Base-by-base conservation (phyloP, 768 basidiomycete genomes). In the Podaxis rugospora region DNA sequence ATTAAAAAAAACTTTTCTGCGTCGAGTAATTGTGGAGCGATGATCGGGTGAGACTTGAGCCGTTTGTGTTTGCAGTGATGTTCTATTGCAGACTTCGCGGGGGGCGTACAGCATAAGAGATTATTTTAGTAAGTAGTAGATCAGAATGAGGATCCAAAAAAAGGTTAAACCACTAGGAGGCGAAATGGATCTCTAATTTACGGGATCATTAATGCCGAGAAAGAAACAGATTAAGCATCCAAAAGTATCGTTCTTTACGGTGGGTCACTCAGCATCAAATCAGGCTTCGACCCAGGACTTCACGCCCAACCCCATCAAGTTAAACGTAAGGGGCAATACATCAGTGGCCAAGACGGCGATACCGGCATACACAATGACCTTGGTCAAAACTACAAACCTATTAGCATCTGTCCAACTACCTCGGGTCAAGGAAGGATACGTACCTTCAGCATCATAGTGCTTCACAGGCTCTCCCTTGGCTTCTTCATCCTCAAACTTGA, bases 391-490 rank as follows among this genome's bases (percentile, higher is more conserved):
- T 93, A 50, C 11, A 44, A 37, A 63, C 49, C 65, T 37, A 10
- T 25, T 42, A n/a, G 13, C 35, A 64, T 51, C 46, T 61, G 18
- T 18, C 42, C 16, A 44, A 44, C 42, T 18, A 44, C 42, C 42
- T 32, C 32, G 9, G 32, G 32, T 35, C 36, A 36, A 18, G 16
- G 39, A 57, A 46, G 39, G n/a, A 18, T 14, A 76, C 85, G 64
- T 59, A 92, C 92, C 92, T 72, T 92, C 91, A 11, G 89, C 92
- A 74, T 93, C 93, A 66, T 93, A 92, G 74, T 90, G 91, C 60
- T 86, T 90, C 46, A 86, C 72, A 11, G 44, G 14, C 18, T 68
- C 78, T 52, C 75, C 78, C 40, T 64, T 65, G 16, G 23, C 69
- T 62, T 71, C 74, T 63, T 73, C 71, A 59, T 75, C 74, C 37